Evolutionary conservation across 1,139 yeast species (phyloP).

Genomic region (Yamadazyma spencermartinsiae): DNA sequence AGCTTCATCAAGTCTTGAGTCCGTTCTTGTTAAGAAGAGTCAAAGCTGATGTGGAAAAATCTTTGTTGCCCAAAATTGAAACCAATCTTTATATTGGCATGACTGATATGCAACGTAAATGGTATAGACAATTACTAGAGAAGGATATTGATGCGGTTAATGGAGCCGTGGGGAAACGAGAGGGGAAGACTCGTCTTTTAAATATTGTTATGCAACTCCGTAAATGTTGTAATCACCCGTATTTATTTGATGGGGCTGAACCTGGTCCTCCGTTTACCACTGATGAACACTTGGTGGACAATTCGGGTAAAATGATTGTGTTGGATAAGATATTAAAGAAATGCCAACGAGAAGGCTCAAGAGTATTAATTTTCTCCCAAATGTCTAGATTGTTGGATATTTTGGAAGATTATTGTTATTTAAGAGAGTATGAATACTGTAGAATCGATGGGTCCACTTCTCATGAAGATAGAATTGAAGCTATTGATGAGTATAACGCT

Average conservation of each 20-base stretch:
- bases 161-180: constrained; percentile 85
- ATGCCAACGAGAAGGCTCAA: constrained; percentile 74
- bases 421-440: constrained; percentile 82
- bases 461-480: constrained; percentile 89
- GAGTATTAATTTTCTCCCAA: constrained; percentile 91
- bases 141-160: constrained; percentile 96
- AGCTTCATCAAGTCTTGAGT: constrained; percentile 77
- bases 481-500: constrained; percentile 87
- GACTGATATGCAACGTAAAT: constrained; percentile 89
- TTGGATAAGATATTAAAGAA: constrained; percentile 79
- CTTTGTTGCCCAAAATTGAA: constrained; percentile 87
- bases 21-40: constrained; percentile 90
- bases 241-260: constrained; percentile 95
- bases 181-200: constrained; percentile 84
- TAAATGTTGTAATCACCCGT: constrained; percentile 97
- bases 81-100: constrained; percentile 87
- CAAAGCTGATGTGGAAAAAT: constrained; percentile 89
- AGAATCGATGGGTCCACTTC: constrained; percentile 95
- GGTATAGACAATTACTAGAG: constrained; percentile 88
- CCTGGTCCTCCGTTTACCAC: constrained; percentile 99
- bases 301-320: constrained; percentile 88
- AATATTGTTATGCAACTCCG: constrained; percentile 96
- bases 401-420: constrained; percentile 85
- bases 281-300: constrained; percentile 86
- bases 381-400: constrained; percentile 93